These are phyloP conservation scores for Chrysoporthe austroafricana DNA, from an alignment of 2,329 filamentous ascomycete species.

Conservation along the genomic window DNA sequence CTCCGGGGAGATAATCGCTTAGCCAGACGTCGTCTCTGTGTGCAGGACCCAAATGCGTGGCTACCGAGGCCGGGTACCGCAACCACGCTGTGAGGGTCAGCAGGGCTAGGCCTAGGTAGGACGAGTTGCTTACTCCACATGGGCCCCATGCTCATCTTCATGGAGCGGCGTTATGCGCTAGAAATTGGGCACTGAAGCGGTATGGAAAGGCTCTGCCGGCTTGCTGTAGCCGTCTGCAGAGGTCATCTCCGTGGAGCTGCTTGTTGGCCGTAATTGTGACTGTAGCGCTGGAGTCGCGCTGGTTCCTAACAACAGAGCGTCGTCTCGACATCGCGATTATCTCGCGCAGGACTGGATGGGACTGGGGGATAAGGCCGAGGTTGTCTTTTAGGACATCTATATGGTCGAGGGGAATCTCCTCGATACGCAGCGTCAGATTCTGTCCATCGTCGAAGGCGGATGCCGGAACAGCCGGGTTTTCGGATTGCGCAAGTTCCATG, in stretches of 20 bases:
- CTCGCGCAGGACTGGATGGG: not conserved
- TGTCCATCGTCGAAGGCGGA: not conserved
- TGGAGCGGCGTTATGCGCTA: too few relatives aligned
- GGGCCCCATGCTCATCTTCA: too few relatives aligned
- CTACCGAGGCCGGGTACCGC: too few relatives aligned
- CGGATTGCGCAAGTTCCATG: not conserved
- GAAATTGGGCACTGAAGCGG: too few relatives aligned
- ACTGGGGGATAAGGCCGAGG: constrained; percentile 3
- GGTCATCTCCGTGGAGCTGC: not conserved
- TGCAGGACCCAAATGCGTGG: too few relatives aligned
- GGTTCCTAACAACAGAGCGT: constrained; percentile 10
- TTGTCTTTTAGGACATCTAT: not conserved
- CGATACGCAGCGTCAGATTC: not conserved
- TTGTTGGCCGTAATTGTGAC: not conserved
- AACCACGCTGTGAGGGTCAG: too few relatives aligned
- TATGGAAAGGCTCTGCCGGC: not conserved
- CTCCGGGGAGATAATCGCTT: too few relatives aligned
- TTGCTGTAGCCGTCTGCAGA: constrained; percentile 7
- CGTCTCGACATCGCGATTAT: not conserved
- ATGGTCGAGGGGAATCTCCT: not conserved
- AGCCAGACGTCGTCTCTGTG: too few relatives aligned
- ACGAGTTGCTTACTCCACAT: too few relatives aligned
- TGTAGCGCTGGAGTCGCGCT: constrained; percentile 7
- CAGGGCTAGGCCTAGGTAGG: too few relatives aligned
- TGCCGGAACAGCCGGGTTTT: not conserved